Conservation (phyloP, 192 early-diverging fungal species). For the Coemansia pectinata region DNA sequence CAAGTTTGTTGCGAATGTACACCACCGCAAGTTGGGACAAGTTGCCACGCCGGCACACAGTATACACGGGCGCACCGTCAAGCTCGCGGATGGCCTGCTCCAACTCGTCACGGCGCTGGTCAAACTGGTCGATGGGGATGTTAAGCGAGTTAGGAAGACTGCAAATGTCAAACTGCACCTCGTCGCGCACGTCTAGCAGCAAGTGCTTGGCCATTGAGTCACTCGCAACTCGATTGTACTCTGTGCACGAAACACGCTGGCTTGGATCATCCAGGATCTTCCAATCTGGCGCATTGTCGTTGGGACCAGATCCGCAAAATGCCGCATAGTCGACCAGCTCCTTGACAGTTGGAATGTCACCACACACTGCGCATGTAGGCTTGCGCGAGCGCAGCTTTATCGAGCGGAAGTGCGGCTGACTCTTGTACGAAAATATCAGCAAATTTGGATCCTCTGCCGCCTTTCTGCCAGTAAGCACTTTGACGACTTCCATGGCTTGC, state of each 20-base stretch:
- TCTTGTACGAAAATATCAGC: constrained; percentile 76
- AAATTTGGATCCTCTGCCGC: constrained; percentile 62
- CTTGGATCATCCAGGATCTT: constrained; percentile 35
- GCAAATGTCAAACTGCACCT: constrained; percentile 83
- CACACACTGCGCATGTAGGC: constrained; percentile 81
- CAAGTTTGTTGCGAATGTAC: constrained; percentile 66
- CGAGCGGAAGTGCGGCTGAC: constrained; percentile 70
- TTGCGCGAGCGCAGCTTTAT: constrained; percentile 76
- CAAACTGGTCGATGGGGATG: constrained; percentile 56
- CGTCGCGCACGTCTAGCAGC: constrained; percentile 89
- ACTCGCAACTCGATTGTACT: constrained; percentile 55
- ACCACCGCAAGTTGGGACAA: constrained; percentile 86
- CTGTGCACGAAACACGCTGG: constrained; percentile 56
- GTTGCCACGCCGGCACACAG: constrained; percentile 88
- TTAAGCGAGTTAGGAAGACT: constrained; percentile 67
- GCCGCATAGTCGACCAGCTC: constrained; percentile 88
- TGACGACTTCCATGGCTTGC: constrained; percentile 92
- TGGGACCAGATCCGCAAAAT: constrained; percentile 82
- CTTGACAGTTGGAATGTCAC: constrained; percentile 76
- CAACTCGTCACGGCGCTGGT: constrained; percentile 23
- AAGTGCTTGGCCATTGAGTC: constrained; percentile 53
- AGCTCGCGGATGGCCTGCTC: constrained; percentile 41
- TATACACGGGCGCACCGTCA: constrained; percentile 64
- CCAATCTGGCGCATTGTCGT: constrained; percentile 65
- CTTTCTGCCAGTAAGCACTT: constrained; percentile 72